These are phyloP conservation scores for Cydonia oblonga DNA, from an alignment of 331 rosid species.

Conservation along the genomic window DNA sequence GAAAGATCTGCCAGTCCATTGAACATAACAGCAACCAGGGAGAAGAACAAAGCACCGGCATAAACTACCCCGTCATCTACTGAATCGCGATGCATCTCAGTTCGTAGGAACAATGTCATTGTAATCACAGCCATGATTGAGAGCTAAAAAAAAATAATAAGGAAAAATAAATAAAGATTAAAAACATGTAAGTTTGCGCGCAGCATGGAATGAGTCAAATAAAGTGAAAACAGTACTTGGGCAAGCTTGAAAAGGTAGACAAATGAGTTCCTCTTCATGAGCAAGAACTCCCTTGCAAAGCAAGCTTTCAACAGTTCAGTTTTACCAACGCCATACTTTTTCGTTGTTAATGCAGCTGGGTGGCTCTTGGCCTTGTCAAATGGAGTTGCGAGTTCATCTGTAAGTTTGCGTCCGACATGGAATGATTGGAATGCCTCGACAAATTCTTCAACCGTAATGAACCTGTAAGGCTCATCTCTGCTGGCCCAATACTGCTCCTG, in stretches of 20 bases:
- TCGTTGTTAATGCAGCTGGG: constrained; percentile 45
- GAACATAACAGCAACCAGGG: constrained; percentile 32
- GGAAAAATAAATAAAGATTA: not conserved
- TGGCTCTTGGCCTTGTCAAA: constrained; percentile 55
- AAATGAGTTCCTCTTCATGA: constrained; percentile 61
- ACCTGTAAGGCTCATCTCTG: constrained; percentile 38
- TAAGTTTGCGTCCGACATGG: constrained; percentile 37
- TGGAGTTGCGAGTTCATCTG: constrained; percentile 32
- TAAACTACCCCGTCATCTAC: constrained; percentile 36
- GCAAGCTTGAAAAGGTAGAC: constrained; percentile 42
- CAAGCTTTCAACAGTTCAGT: constrained; percentile 46
- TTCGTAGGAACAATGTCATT: constrained; percentile 46
- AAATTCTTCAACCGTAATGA: constrained; percentile 39
- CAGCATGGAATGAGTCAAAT: not conserved
- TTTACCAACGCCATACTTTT: constrained; percentile 36
- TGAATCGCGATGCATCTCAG: constrained; percentile 43
- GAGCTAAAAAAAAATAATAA: constrained; percentile 20
- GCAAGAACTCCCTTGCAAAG: constrained; percentile 47
- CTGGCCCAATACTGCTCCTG: constrained; percentile 58
- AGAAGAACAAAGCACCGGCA: constrained; percentile 45
- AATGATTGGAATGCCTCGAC: constrained; percentile 33
- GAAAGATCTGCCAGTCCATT: constrained; percentile 54
- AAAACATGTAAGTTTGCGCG: not conserved
- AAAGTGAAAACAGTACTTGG: constrained; percentile 35
- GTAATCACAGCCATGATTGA: constrained; percentile 29